Evolutionary conservation across 176 grass and related monocot species (phyloP).

Genomic region (Thinopyrum elongatum): DNA sequence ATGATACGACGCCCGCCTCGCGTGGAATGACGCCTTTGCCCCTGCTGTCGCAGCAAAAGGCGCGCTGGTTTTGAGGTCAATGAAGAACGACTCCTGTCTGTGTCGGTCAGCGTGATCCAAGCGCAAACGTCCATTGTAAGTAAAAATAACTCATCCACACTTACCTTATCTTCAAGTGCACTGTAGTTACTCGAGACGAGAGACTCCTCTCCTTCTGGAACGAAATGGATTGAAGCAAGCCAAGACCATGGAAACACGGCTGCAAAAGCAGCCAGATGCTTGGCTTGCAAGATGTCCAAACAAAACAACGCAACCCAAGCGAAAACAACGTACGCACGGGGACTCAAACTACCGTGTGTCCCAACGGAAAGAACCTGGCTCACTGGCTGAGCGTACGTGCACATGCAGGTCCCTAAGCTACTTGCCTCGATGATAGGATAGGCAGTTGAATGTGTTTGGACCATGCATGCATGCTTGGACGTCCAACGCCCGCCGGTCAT

Average conservation of each 20-base stretch:
- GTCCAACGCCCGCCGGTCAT: no score
- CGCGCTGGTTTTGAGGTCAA: no score
- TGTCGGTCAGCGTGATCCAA: not conserved
- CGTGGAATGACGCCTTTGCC: not conserved
- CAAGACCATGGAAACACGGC: not conserved
- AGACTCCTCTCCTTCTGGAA: not conserved
- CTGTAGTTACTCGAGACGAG: not conserved
- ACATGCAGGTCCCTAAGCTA: no score
- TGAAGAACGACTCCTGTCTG: not conserved
- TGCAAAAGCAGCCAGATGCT: not conserved
- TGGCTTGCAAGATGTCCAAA: slow-evolving; percentile 48
- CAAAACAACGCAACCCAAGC: not conserved
- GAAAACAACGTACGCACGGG: slow-evolving; percentile 18
- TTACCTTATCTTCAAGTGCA: not conserved
- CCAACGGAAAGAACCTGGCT: no score
- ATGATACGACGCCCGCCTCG: not conserved
- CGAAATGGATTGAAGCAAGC: not conserved
- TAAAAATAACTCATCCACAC: not conserved
- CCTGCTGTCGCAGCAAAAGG: not conserved
- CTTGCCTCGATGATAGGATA: no score
- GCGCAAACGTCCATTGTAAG: not conserved
- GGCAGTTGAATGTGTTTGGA: no score
- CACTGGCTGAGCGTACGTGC: no score
- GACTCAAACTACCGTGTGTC: no score
- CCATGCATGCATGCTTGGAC: no score